Conservation (phyloP, 2,329 filamentous ascomycete species). For the Ascochyta koolunga region DNA sequence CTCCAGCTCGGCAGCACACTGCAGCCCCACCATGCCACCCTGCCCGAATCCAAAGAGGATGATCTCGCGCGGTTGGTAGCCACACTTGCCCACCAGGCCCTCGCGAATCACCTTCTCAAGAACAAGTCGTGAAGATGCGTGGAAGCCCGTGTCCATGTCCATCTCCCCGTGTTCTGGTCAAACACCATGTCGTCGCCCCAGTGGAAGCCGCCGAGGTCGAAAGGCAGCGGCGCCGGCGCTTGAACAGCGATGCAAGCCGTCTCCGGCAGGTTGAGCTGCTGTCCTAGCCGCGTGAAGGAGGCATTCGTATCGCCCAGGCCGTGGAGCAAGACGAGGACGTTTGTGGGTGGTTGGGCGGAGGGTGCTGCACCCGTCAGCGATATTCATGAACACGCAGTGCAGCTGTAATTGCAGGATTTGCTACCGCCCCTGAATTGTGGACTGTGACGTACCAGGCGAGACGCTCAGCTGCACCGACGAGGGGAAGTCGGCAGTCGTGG, state of each 20-base stretch:
- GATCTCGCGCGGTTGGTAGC: slow-evolving; percentile 57
- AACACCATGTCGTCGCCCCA: slow-evolving; percentile 67
- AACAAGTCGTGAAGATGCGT: slow-evolving; percentile 50
- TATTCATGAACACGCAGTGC: not conserved
- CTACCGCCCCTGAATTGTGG: not conserved
- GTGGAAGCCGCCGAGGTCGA: slow-evolving; percentile 69
- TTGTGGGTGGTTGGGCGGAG: slow-evolving; percentile 65
- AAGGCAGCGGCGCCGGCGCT: slow-evolving; percentile 71
- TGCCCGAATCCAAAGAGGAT: slow-evolving; percentile 63
- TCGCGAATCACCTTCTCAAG: slow-evolving; percentile 53
- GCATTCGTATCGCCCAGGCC: slow-evolving; percentile 78
- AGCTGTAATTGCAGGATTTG: not conserved
- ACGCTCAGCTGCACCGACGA: slow-evolving; percentile 50
- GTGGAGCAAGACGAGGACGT: slow-evolving; percentile 82
- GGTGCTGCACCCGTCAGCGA: slow-evolving; percentile 43
- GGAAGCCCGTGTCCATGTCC: slow-evolving; percentile 62
- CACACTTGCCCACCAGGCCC: slow-evolving; percentile 56
- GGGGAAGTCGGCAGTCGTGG: slow-evolving; percentile 52
- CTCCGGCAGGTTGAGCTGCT: slow-evolving; percentile 74
- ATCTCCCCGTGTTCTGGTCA: slow-evolving; percentile 59
- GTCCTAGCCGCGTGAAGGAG: slow-evolving; percentile 72
- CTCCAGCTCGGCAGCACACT: slow-evolving; percentile 47
- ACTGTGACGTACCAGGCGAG: slow-evolving; percentile 50
- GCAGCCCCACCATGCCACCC: slow-evolving; percentile 62
- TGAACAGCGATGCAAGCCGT: slow-evolving; percentile 77